These are phyloP conservation scores for Houttuynia cordata DNA, from an alignment of 164 flowering plant genomes.

Conservation along the genomic window DNA sequence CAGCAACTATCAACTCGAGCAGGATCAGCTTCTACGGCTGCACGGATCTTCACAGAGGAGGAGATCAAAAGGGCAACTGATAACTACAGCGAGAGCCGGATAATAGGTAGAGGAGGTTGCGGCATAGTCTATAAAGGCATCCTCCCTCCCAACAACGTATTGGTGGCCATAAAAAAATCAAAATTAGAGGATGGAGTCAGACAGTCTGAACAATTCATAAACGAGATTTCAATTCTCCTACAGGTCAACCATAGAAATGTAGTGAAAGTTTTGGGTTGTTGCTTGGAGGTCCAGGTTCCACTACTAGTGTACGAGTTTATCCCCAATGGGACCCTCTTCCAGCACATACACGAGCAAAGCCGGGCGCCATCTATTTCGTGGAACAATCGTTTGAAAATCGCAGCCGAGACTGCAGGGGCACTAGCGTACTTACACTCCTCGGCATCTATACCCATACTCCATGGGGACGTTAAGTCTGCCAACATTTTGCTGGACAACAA, in stretches of 20 bases:
- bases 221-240: conserved; percentile 1
- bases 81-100: conserved; percentile 6
- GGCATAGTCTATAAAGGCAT: conserved; percentile 17
- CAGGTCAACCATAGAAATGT: conserved; percentile 41
- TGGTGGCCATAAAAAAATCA: conserved; percentile 15
- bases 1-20: conserved; percentile 2
- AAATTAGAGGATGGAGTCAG: conserved; percentile 5
- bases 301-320: conserved; percentile 37
- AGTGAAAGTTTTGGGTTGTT: conserved; percentile 33
- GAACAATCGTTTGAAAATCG: conserved; percentile 17
- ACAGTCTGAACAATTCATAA: conserved; percentile 2
- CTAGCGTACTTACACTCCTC: conserved; percentile 30
- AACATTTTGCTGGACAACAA: conserved; percentile 30
- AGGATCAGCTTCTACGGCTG: background rate
- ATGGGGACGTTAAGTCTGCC: conserved; percentile 31
- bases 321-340: conserved; percentile 27
- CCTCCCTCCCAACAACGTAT: conserved; percentile 3
- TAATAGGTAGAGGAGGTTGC: conserved; percentile 14
- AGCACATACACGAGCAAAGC: conserved; percentile 19
- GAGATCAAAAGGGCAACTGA: conserved; percentile 12
- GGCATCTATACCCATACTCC: conserved; percentile 28
- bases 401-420: conserved; percentile 22
- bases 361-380: conserved; percentile 14
- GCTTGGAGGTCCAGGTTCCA: conserved; percentile 34
- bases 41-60: conserved; percentile 2